Percentiles rank a stretch among this genome's conserved stretches.
These are phyloP conservation scores for Scheffersomyces illinoinensis DNA, from an alignment of 1,139 yeast genomes.

Conservation along the genomic window DNA sequence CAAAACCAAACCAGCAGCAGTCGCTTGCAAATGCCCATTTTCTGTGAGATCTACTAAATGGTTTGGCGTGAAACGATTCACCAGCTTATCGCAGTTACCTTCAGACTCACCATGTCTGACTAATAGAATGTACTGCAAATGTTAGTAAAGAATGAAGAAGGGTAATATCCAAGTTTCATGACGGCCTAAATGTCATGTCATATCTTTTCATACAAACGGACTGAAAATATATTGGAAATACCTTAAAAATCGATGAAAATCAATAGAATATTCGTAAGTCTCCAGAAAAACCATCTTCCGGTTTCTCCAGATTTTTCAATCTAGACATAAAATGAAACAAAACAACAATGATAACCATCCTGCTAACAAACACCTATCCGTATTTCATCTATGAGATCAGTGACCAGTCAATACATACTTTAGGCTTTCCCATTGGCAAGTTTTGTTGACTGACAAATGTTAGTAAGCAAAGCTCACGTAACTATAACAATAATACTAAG, in stretches of 20 bases:
- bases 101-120: constrained; percentile 92
- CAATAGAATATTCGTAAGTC: background rate
- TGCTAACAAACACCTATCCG: background rate
- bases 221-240: background rate
- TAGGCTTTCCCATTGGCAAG: background rate
- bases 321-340: background rate
- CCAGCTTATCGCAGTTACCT: constrained; percentile 80
- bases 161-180: background rate
- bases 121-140: constrained; percentile 60
- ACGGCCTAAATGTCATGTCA: too few species aligned
- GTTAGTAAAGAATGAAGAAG: constrained; percentile 4
- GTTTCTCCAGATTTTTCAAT: background rate
- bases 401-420: background rate
- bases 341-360: background rate
- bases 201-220: background rate
- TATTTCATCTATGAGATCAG: background rate
- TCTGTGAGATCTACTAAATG: constrained; percentile 73
- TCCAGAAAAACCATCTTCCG: background rate
- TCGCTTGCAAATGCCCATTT: constrained; percentile 69
- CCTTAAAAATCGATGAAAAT: background rate
- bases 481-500: too few species aligned
- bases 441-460: background rate
- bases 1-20: constrained; percentile 64
- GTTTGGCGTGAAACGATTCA: constrained; percentile 74
- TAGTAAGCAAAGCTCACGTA: background rate